Percentiles rank a stretch among this genome's conserved stretches.
Conservation (phyloP, 768 basidiomycete species). For the Amanita jacksonii region DNA sequence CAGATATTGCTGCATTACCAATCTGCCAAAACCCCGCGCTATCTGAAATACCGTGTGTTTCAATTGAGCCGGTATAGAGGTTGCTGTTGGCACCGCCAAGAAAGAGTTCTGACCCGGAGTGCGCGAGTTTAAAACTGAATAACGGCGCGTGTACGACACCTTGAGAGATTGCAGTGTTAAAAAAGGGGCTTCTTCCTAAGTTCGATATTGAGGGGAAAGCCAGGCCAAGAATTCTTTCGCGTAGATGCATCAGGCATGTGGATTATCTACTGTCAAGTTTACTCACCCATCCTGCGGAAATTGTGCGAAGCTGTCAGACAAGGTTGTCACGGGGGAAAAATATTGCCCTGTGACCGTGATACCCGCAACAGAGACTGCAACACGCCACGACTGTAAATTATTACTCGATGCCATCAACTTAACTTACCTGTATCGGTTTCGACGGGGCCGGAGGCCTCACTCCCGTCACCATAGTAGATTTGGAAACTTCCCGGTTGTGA, state of each 20-base stretch:
- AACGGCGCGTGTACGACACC: slow-evolving; percentile 21
- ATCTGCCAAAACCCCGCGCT: slow-evolving; percentile 20
- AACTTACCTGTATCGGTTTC: slow-evolving; percentile 24
- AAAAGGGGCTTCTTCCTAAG: slow-evolving; percentile 23
- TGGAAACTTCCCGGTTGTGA: slow-evolving; percentile 17
- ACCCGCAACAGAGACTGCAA: slow-evolving; percentile 23
- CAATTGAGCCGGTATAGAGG: slow-evolving; percentile 34
- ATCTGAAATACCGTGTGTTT: slow-evolving; percentile 20
- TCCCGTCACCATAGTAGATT: slow-evolving; percentile 34
- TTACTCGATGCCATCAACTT: too few relatives aligned
- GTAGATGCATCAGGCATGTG: too few relatives aligned
- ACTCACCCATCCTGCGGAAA: slow-evolving; percentile 2
- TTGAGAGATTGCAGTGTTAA: slow-evolving; percentile 30
- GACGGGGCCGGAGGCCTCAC: slow-evolving; percentile 24
- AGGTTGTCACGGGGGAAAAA: background rate
- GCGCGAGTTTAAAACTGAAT: slow-evolving; percentile 36
- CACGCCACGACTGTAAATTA: too few relatives aligned
- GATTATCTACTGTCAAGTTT: too few relatives aligned
- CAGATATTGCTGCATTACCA: slow-evolving; percentile 11
- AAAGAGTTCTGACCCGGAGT: slow-evolving; percentile 34
- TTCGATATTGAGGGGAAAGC: slow-evolving; percentile 26
- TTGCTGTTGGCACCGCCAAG: slow-evolving; percentile 39
- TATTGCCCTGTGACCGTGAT: slow-evolving; percentile 6
- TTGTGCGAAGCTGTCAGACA: background rate
- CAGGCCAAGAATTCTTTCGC: slow-evolving; percentile 26